A percentile compares a stretch with the other conserved stretches of the same genome.
Evolutionary conservation across 345 rosid genomes (phyloP).

Genomic region (Linum tenue): DNA sequence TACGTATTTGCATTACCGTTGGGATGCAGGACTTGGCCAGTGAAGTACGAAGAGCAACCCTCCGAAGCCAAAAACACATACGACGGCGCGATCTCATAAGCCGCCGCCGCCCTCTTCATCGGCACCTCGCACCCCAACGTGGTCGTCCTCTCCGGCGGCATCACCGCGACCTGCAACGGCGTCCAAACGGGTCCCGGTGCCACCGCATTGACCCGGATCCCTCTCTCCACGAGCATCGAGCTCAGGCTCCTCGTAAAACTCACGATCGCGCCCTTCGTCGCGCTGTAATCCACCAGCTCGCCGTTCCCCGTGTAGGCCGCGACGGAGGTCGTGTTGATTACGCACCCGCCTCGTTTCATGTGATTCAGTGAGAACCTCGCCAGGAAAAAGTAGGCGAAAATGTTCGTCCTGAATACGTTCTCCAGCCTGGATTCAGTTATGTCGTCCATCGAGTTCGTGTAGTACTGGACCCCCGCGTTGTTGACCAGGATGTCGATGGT

Average conservation of each 20-base stretch:
- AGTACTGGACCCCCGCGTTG: background rate
- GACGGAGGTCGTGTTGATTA: constrained; percentile 9
- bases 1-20: background rate
- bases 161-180: constrained; percentile 4
- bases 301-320: background rate
- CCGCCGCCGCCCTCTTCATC: background rate
- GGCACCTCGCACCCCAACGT: background rate
- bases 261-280: constrained; percentile 17
- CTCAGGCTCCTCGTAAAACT: constrained; percentile 9
- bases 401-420: constrained; percentile 8
- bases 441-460: background rate
- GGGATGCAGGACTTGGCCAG: background rate
- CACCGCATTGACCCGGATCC: constrained; percentile 12
- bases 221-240: constrained; percentile 1
- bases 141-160: constrained; percentile 9
- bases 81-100: constrained; percentile 1
- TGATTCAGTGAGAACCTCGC: constrained; percentile 5
- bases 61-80: background rate
- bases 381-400: constrained; percentile 7
- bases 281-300: constrained; percentile 8
- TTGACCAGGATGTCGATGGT: background rate
- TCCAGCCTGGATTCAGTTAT: background rate
- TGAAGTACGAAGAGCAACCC: background rate
- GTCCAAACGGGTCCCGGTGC: constrained; percentile 22
- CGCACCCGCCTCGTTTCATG: constrained; percentile 16